Evolutionary conservation across 257 asterid species (phyloP).

Genomic region (Haberlea rhodopensis): DNA sequence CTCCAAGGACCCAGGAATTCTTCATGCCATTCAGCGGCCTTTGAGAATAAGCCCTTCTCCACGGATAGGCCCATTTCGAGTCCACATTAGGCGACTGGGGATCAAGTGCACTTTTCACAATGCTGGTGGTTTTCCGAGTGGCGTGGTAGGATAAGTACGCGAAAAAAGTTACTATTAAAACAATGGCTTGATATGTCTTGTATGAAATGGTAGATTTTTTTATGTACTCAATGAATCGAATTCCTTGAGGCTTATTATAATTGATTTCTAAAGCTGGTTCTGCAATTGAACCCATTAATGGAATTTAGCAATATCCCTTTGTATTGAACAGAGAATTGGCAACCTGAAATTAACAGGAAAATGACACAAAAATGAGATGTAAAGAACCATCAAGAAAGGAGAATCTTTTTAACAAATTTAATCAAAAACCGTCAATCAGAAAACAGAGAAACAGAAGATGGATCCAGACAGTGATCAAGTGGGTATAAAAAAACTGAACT

Average conservation of each 20-base stretch:
- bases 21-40: constrained; percentile 31
- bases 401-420: neutral
- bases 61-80: constrained; percentile 34
- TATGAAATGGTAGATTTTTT: constrained; percentile 62
- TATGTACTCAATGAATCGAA: constrained; percentile 47
- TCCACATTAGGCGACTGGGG: constrained; percentile 57
- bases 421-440: neutral
- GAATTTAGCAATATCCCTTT: constrained; percentile 15
- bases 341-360: constrained; percentile 35
- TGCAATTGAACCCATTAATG: constrained; percentile 54
- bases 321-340: constrained; percentile 8
- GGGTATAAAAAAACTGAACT: no score
- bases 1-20: constrained; percentile 43
- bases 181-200: constrained; percentile 77
- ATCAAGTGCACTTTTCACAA: constrained; percentile 89
- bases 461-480: constrained; percentile 4
- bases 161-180: constrained; percentile 69
- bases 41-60: constrained; percentile 46
- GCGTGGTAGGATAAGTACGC: constrained; percentile 84
- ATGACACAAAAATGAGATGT: constrained; percentile 13
- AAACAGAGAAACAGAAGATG: neutral
- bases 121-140: constrained; percentile 87
- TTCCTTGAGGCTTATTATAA: constrained; percentile 61
- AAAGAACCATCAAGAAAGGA: neutral
- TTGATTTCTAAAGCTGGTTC: constrained; percentile 30